Evolutionary conservation across 2,329 filamentous ascomycete genomes (phyloP).

Genomic region (Ophiognomonia clavigignenti-juglandacearum): DNA sequence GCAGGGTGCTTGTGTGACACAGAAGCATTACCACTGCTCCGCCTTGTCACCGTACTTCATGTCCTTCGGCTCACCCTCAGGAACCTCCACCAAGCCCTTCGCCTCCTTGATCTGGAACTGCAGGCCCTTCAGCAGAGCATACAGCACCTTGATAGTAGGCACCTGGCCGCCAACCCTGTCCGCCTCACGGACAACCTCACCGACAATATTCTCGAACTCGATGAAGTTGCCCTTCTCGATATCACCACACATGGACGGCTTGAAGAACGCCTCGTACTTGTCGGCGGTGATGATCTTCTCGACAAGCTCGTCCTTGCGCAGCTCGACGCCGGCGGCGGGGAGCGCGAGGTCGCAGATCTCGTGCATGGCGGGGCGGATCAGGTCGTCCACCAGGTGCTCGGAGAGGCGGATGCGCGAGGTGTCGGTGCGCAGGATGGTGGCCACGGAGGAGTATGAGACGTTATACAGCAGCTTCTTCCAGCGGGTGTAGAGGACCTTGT

Average conservation of each 20-base stretch:
- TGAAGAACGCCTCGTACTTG: slow-evolving; percentile 41
- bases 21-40: slow-evolving; percentile 8
- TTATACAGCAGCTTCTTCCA: slow-evolving; percentile 46
- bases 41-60: slow-evolving; percentile 19
- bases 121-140: slow-evolving; percentile 40
- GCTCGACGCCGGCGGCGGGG: slow-evolving; percentile 34
- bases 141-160: slow-evolving; percentile 44
- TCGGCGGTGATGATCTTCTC: slow-evolving; percentile 43
- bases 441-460: slow-evolving; percentile 46
- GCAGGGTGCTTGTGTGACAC: no score
- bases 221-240: slow-evolving; percentile 48
- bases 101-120: slow-evolving; percentile 43
- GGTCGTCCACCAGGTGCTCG: slow-evolving; percentile 35
- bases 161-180: slow-evolving; percentile 40
- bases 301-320: slow-evolving; percentile 37
- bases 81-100: slow-evolving; percentile 31
- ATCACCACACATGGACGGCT: slow-evolving; percentile 51
- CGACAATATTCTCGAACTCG: slow-evolving; percentile 52
- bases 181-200: slow-evolving; percentile 51
- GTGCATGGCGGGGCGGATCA: slow-evolving; percentile 48
- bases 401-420: slow-evolving; percentile 41
- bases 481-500: slow-evolving; percentile 34
- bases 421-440: slow-evolving; percentile 45
- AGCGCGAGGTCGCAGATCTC: slow-evolving; percentile 42
- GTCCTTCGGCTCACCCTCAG: slow-evolving; percentile 2